Percentiles rank a stretch among this genome's conserved stretches.
phyloP scores from a whole-genome alignment of 2,329 filamentous ascomycete genomes.

The Ustulina deusta region DNA sequence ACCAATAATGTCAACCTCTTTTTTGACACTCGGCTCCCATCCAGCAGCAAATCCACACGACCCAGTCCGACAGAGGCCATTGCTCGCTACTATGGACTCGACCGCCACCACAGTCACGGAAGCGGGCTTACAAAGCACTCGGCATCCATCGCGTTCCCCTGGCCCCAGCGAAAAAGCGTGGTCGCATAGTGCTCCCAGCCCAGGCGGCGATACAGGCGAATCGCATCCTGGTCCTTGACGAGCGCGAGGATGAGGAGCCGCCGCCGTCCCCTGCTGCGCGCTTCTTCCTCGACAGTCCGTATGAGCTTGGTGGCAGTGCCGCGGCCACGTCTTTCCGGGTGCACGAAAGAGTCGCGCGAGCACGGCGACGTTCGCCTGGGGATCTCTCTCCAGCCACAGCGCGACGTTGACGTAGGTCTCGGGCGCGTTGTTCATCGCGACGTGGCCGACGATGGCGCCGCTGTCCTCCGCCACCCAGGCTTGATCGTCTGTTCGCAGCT shows the following conservation, averaged over 20 bases:
- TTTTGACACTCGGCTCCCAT: background rate
- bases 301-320: slow-evolving; percentile 38
- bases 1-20: background rate
- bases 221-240: slow-evolving; percentile 42
- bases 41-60: background rate
- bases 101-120: slow-evolving; percentile 8
- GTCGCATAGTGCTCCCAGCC: slow-evolving; percentile 40
- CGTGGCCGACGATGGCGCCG: slow-evolving; percentile 33
- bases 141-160: slow-evolving; percentile 34
- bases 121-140: slow-evolving; percentile 38
- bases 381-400: slow-evolving; percentile 33
- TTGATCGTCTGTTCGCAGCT: slow-evolving; percentile 30
- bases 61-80: too few species aligned
- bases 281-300: slow-evolving; percentile 34
- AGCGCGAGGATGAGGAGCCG: slow-evolving; percentile 39
- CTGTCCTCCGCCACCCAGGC: slow-evolving; percentile 39
- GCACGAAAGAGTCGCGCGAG: slow-evolving; percentile 41
- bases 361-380: slow-evolving; percentile 27
- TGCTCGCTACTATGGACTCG: background rate
- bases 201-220: slow-evolving; percentile 38
- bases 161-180: slow-evolving; percentile 37
- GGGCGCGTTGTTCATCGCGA: slow-evolving; percentile 31
- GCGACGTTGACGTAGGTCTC: slow-evolving; percentile 27
- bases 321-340: slow-evolving; percentile 29
- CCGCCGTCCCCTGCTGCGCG: slow-evolving; percentile 25